phyloP scores from a whole-genome alignment of 164 flowering plant genomes.

The Chimonanthus praecox region DNA sequence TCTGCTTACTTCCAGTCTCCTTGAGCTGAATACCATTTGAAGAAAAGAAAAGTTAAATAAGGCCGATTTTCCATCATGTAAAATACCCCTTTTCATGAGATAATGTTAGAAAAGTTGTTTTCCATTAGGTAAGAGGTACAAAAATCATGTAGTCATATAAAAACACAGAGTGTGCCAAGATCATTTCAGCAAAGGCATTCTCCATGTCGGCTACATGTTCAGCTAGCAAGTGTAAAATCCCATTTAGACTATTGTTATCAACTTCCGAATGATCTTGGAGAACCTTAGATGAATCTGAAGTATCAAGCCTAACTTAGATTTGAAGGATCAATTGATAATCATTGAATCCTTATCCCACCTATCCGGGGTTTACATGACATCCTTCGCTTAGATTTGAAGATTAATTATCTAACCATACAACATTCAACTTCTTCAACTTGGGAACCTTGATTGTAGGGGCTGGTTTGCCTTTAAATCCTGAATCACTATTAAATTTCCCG shows the following conservation, averaged over 20 bases:
- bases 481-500: no score
- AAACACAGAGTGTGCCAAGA: background rate
- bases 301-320: background rate
- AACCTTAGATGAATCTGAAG: background rate
- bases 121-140: background rate
- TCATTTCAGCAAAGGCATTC: background rate
- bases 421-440: no score
- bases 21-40: conserved; percentile 50
- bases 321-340: background rate
- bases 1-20: conserved; percentile 96
- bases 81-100: background rate
- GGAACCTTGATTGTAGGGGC: no score
- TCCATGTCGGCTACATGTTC: background rate
- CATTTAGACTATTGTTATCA: background rate
- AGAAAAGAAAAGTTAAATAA: conserved; percentile 5
- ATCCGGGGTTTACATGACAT: no score
- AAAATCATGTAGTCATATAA: background rate
- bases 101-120: background rate
- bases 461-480: no score
- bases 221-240: background rate
- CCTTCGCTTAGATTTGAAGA: no score
- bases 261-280: background rate
- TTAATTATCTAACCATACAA: no score
- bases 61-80: background rate
- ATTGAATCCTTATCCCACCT: background rate